Percentiles rank a stretch among this genome's conserved stretches.
Conservation (phyloP, 805 yeast genomes). For the Pichia occidentalis region DNA sequence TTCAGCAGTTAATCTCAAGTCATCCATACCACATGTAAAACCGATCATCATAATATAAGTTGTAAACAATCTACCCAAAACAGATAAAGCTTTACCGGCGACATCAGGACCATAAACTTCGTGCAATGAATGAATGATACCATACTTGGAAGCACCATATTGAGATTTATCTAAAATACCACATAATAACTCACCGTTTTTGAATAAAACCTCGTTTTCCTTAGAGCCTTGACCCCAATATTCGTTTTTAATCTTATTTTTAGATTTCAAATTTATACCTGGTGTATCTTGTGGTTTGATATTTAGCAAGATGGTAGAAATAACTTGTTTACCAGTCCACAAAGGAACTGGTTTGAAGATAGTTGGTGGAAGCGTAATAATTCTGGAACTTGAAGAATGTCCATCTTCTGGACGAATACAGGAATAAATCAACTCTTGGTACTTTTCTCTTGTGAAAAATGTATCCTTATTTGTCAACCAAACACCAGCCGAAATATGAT, state of each 20-base stretch:
- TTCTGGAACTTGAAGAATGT: slow-evolving; percentile 63
- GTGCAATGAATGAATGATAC: slow-evolving; percentile 92
- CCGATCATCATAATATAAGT: slow-evolving; percentile 89
- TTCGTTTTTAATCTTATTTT: slow-evolving; percentile 86
- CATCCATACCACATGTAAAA: slow-evolving; percentile 99
- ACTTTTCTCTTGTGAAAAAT: slow-evolving; percentile 82
- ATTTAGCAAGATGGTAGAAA: slow-evolving; percentile 84
- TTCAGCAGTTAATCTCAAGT: slow-evolving; percentile 80
- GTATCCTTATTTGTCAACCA: slow-evolving; percentile 94
- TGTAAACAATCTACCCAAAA: slow-evolving; percentile 92
- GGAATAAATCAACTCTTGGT: slow-evolving; percentile 90
- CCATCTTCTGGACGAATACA: slow-evolving; percentile 97
- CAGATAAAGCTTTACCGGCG: slow-evolving; percentile 86
- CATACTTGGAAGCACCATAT: slow-evolving; percentile 96
- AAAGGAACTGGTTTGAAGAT: slow-evolving; percentile 77
- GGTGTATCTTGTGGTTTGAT: slow-evolving; percentile 84
- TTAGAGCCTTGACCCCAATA: slow-evolving; percentile 86
- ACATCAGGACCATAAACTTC: slow-evolving; percentile 89
- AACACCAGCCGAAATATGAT: slow-evolving; percentile 97
- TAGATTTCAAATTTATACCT: slow-evolving; percentile 78
- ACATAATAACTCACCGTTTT: slow-evolving; percentile 77
- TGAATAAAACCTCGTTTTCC: slow-evolving; percentile 83
- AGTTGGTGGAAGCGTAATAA: slow-evolving; percentile 85
- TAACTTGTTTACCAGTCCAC: slow-evolving; percentile 98
- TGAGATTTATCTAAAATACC: slow-evolving; percentile 98